Evolutionary conservation across 148 eudicot species (phyloP).

Genomic region (Mesembryanthemum crystallinum): DNA sequence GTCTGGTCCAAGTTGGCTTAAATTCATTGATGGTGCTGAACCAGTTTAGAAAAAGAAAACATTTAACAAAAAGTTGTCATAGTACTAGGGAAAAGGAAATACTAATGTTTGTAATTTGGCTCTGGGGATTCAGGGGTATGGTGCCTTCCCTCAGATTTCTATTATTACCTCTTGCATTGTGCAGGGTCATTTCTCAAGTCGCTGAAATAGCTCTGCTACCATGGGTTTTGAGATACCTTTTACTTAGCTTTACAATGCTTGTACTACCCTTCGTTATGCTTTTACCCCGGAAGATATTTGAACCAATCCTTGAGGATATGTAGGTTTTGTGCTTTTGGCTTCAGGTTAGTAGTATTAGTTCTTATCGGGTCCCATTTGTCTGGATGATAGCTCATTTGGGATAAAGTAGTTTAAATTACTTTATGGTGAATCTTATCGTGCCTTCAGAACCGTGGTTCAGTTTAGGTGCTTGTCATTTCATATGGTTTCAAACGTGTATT

Average conservation of each 20-base stretch:
- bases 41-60: conserved; percentile 5
- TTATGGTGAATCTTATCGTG: not conserved
- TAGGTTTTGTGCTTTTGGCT: conserved; percentile 18
- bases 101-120: not conserved
- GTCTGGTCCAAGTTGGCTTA: not conserved
- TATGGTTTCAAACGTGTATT: conserved; percentile 16
- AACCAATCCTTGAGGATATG: not conserved
- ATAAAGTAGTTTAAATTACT: not conserved
- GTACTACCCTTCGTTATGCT: not conserved
- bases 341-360: conserved; percentile 14
- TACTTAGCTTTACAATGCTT: not conserved
- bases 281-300: conserved; percentile 5
- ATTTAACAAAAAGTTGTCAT: not conserved
- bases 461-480: conserved; percentile 2
- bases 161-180: not conserved
- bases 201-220: not conserved
- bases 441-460: conserved; percentile 12
- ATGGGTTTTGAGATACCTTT: conserved; percentile 5
- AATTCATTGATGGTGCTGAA: not conserved
- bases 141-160: not conserved
- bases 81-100: not conserved
- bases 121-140: not conserved
- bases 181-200: conserved; percentile 9
- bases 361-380: not conserved
- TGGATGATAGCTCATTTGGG: not conserved